Evolutionary conservation across 176 grass and related monocot species (phyloP), one percentile per base, ranked within the genome.

Genomic region (Lolium multiflorum): DNA sequence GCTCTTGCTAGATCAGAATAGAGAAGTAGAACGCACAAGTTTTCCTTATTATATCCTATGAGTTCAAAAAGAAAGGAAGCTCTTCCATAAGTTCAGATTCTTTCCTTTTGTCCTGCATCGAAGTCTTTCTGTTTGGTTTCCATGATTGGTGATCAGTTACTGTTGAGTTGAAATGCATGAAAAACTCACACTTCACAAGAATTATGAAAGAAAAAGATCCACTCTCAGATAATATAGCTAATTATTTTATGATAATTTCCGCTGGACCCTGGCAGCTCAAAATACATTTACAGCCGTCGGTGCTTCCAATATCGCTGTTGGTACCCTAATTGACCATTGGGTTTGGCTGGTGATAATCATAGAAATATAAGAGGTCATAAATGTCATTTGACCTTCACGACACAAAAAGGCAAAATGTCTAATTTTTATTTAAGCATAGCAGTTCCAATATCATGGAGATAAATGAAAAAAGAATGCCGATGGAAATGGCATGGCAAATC

Each of bases 121-220:
- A 15, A 35, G 73, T 55, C 25, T 7, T 51, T 77, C 7, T 51
- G 47, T 71, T 47, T 22, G 24, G 1, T 47, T 79, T 76, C 17
- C 66, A 74, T 5, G 61, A 12, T 18, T 55, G 72, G 37, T 54
- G 2, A 72, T 18, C 35, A 77, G 11, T 69, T 22, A 39, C 39
- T 48, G 8, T 18, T 77, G 35, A 80, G 51, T 61, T 78, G n/a
- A 86, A 52, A 77, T 82, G 0, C 49, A 76, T 85, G 49, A 66
- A 2, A 77, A 86, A 43, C 8, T 54, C n/a, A 64, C 43, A 77
- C 50, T 4, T 60, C 3, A 18, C 11, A 31, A 61, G 35, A 81
- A 7, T 58, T 75, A 4, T 21, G 63, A 28, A 75, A 21, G 38
- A 89, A 47, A 84, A 50, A 25, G 11, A 52, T 48, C 67, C 12